Percentiles rank a stretch among this genome's conserved stretches.
Conservation (phyloP, 345 rosid species). For the Gossypium turneri region DNA sequence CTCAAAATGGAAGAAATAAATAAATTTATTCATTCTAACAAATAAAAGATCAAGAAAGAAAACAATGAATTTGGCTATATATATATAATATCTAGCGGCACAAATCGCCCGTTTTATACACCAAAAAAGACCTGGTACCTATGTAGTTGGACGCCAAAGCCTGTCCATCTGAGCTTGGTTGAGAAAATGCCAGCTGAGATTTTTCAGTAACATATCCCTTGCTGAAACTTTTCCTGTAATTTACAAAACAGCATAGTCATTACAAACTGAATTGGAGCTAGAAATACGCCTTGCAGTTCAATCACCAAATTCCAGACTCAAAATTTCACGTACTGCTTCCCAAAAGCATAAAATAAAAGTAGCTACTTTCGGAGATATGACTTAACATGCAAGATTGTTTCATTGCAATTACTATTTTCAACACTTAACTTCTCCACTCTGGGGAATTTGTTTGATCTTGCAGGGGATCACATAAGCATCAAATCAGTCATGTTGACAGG, state of each 20-base stretch:
- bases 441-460: too few relatives aligned
- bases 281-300: too few relatives aligned
- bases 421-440: too few relatives aligned
- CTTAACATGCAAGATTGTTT: too few relatives aligned
- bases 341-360: not conserved
- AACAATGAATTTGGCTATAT: not conserved
- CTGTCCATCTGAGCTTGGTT: conserved; percentile 65
- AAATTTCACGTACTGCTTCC: not conserved
- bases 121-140: conserved; percentile 44
- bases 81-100: not conserved
- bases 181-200: conserved; percentile 71
- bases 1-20: too few relatives aligned
- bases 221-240: conserved; percentile 64
- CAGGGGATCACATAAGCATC: too few relatives aligned
- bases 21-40: too few relatives aligned
- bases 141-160: conserved; percentile 57
- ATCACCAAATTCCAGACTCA: not conserved
- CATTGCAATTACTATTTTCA: too few relatives aligned
- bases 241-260: not conserved
- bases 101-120: conserved; percentile 44
- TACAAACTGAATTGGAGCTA: not conserved
- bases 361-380: not conserved
- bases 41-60: not conserved
- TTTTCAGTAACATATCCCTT: conserved; percentile 37
- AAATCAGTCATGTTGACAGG: too few relatives aligned